These are phyloP conservation scores for Pseudoturritis turrita DNA, from an alignment of 345 rosid genomes.

Conservation along the genomic window DNA sequence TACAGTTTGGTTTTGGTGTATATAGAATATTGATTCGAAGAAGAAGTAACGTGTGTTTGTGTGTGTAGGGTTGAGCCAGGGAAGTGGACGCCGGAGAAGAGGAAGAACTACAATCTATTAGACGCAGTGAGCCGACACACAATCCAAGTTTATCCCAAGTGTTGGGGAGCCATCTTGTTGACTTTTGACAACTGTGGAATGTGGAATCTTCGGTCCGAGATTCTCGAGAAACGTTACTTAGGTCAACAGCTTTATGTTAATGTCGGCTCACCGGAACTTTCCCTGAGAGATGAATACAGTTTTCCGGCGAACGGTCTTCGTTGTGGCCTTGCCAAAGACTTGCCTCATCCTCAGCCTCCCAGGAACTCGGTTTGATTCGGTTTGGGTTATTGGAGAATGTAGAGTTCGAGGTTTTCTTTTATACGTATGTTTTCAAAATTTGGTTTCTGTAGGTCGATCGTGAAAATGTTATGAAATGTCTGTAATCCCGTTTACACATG, in stretches of 20 bases:
- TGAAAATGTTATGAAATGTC: not conserved
- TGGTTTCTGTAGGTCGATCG: not conserved
- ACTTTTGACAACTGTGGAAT: slow-evolving; percentile 75
- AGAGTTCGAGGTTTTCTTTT: not conserved
- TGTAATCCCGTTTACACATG: not conserved
- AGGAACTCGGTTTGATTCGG: slow-evolving; percentile 2
- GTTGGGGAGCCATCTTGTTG: slow-evolving; percentile 67
- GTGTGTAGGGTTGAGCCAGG: slow-evolving; percentile 55
- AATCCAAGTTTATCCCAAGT: slow-evolving; percentile 62
- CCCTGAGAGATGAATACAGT: slow-evolving; percentile 67
- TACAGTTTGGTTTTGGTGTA: too few species aligned
- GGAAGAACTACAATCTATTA: slow-evolving; percentile 50
- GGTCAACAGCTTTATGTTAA: slow-evolving; percentile 66
- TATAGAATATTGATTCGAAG: too few species aligned
- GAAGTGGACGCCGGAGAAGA: slow-evolving; percentile 57
- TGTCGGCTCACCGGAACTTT: slow-evolving; percentile 43
- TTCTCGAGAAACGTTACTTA: slow-evolving; percentile 45
- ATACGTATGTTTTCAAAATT: not conserved
- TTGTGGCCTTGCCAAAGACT: slow-evolving; percentile 43
- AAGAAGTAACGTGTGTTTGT: too few species aligned
- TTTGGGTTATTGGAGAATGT: not conserved
- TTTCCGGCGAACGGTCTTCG: slow-evolving; percentile 47
- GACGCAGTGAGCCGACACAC: slow-evolving; percentile 72
- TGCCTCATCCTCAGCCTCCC: slow-evolving; percentile 62
- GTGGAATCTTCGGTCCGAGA: slow-evolving; percentile 73